Conservation (phyloP, 2,329 filamentous ascomycete species). For the Cladosporium velox region DNA sequence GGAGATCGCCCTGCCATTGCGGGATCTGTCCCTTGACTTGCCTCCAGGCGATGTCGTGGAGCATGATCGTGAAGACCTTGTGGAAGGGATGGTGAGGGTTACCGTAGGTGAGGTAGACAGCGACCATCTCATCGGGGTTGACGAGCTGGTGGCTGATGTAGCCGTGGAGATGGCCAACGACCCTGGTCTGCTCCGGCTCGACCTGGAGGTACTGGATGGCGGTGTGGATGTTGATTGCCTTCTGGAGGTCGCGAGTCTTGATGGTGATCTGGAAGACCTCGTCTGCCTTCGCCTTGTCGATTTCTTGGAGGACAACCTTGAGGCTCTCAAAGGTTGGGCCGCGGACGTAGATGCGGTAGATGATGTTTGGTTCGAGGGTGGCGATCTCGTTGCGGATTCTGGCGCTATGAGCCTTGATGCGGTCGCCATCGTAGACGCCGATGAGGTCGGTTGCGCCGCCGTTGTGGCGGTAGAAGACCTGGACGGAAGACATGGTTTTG, state of each 20-base stretch:
- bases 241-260: slow-evolving; percentile 10
- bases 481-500: slow-evolving; percentile 19
- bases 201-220: slow-evolving; percentile 22
- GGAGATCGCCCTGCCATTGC: background rate
- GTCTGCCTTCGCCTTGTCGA: background rate
- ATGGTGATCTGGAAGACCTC: slow-evolving; percentile 21
- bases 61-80: background rate
- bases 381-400: background rate
- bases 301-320: slow-evolving; percentile 20
- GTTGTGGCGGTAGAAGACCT: slow-evolving; percentile 7
- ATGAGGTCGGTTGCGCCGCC: background rate
- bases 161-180: slow-evolving; percentile 23
- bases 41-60: background rate
- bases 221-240: slow-evolving; percentile 21
- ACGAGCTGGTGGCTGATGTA: slow-evolving; percentile 21
- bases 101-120: slow-evolving; percentile 9
- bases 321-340: slow-evolving; percentile 20
- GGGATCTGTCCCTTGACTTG: background rate
- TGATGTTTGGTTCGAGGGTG: background rate
- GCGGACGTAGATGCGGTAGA: slow-evolving; percentile 9
- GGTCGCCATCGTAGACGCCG: slow-evolving; percentile 15
- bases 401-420: slow-evolving; percentile 21
- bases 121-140: slow-evolving; percentile 19
- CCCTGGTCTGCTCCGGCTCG: slow-evolving; percentile 21
- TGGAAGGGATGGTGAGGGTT: background rate